These are phyloP conservation scores for Apiospora rasikravindrae DNA, from an alignment of 2,329 filamentous ascomycete species.

Conservation along the genomic window DNA sequence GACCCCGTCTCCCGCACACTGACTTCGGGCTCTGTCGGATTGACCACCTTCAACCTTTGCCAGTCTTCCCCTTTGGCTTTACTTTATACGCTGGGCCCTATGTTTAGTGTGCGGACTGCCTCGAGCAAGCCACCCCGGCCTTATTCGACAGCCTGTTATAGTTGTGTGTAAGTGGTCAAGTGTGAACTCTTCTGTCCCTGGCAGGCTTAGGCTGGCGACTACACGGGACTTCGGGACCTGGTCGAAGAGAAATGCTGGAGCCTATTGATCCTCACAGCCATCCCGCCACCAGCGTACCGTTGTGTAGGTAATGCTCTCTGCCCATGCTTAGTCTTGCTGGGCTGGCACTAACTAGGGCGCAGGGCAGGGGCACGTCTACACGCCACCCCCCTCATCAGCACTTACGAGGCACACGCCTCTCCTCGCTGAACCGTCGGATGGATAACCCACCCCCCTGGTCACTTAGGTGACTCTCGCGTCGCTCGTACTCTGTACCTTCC, in stretches of 20 bases:
- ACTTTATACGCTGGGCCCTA: constrained; percentile 12
- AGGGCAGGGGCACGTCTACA: constrained; percentile 14
- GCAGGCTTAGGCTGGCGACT: constrained; percentile 3
- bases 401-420: neutral
- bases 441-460: neutral
- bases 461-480: neutral
- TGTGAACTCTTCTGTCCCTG: neutral
- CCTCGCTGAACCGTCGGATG: neutral
- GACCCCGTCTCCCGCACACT: constrained; percentile 8
- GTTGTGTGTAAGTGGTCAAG: constrained; percentile 16
- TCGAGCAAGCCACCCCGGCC: neutral
- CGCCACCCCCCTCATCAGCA: constrained; percentile 11
- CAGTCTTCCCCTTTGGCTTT: neutral
- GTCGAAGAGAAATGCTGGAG: constrained; percentile 24
- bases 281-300: constrained; percentile 19
- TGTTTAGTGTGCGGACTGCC: constrained; percentile 7
- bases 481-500: constrained; percentile 21
- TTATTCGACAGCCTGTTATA: neutral
- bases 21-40: neutral
- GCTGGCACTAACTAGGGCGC: constrained; percentile 19
- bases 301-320: constrained; percentile 4
- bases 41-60: constrained; percentile 8
- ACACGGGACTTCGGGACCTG: constrained; percentile 18
- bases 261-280: constrained; percentile 23
- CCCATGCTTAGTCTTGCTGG: constrained; percentile 16